phyloP scores from a whole-genome alignment of 2,329 filamentous ascomycete genomes.

The Didymella glomerata region DNA sequence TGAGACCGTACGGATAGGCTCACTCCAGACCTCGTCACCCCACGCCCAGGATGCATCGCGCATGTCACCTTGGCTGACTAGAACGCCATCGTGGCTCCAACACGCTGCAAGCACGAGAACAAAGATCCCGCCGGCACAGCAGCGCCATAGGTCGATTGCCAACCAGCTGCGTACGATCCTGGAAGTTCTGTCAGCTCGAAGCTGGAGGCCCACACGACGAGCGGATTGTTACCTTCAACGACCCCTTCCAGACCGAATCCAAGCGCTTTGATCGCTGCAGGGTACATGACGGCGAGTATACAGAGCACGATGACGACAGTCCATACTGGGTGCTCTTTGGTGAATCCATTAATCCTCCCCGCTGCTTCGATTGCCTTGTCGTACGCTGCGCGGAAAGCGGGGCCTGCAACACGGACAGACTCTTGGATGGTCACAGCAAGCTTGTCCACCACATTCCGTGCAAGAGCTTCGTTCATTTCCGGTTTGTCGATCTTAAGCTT shows the following conservation, averaged over 20 bases:
- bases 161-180: neutral
- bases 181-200: neutral
- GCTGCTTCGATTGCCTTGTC: neutral
- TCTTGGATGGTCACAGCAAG: neutral
- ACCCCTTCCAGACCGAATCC: neutral
- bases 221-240: neutral
- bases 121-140: neutral
- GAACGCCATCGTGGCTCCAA: neutral
- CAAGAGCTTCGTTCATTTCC: neutral
- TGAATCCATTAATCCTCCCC: neutral
- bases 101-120: neutral
- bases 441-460: neutral
- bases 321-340: neutral
- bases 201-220: neutral
- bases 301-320: neutral
- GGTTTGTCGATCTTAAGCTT: neutral
- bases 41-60: neutral
- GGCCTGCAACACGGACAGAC: neutral
- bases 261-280: neutral
- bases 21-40: too few species aligned
- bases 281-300: neutral
- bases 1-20: neutral
- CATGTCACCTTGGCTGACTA: neutral
- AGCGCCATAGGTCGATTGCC: neutral
- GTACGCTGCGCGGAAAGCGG: neutral